Conservation (phyloP, 768 basidiomycete species). For the Mycena galericulata region DNA sequence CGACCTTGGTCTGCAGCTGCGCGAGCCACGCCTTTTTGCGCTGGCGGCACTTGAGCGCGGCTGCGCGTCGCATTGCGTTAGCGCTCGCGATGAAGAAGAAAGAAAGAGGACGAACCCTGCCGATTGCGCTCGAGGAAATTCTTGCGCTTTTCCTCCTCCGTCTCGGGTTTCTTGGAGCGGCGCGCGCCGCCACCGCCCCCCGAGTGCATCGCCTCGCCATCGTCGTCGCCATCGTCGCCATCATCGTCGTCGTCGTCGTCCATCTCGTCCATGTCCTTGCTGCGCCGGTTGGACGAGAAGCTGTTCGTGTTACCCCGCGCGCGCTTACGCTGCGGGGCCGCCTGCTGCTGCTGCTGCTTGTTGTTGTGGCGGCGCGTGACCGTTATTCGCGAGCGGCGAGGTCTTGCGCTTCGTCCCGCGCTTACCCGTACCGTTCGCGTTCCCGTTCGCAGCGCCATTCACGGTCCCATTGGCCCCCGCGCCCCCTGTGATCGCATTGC, state of each 20-base stretch:
- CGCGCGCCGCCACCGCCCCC: constrained; percentile 38
- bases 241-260: constrained; percentile 55
- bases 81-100: neutral
- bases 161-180: constrained; percentile 84
- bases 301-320: constrained; percentile 47
- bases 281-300: constrained; percentile 49
- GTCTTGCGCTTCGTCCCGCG: constrained; percentile 80
- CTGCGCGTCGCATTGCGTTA: constrained; percentile 52
- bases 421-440: constrained; percentile 44
- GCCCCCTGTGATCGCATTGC: constrained; percentile 27
- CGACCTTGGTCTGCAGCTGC: constrained; percentile 93
- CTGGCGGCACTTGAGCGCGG: constrained; percentile 98
- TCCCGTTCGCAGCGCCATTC: neutral
- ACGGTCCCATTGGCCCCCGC: neutral
- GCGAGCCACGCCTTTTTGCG: constrained; percentile 98
- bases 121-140: constrained; percentile 98
- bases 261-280: constrained; percentile 46
- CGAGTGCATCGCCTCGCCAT: constrained; percentile 32
- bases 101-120: constrained; percentile 74
- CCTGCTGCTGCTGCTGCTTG: constrained; percentile 43
- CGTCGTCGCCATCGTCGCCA: constrained; percentile 53
- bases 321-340: constrained; percentile 51
- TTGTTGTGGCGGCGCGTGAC: constrained; percentile 43
- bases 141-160: constrained; percentile 96
- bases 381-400: constrained; percentile 59